Evolutionary conservation across 345 rosid genomes (phyloP).

Genomic region (Syzygium oleosum): DNA sequence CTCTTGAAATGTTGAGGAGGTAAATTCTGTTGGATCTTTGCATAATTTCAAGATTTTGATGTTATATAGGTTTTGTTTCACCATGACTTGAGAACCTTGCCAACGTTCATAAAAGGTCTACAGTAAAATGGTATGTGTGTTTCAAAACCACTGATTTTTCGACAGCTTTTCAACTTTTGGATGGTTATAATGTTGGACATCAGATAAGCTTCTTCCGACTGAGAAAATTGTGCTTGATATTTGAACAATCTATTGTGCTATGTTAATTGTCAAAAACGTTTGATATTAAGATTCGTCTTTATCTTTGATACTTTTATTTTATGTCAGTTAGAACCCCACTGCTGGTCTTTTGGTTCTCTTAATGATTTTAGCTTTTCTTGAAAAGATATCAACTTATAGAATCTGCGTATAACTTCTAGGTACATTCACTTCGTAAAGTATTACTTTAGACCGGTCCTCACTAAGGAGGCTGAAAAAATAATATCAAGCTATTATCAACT

Average conservation of each 20-base stretch:
- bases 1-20: constrained; percentile 76
- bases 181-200: not conserved
- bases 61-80: not conserved
- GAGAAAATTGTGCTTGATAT: not conserved
- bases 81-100: not conserved
- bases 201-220: not conserved
- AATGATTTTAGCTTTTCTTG: not conserved
- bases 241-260: not conserved
- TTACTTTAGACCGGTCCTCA: constrained; percentile 67
- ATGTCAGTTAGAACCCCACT: not conserved
- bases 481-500: constrained; percentile 94
- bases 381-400: not conserved
- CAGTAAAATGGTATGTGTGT: not conserved
- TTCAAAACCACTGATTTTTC: not conserved
- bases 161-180: not conserved
- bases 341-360: not conserved
- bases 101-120: not conserved
- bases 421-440: constrained; percentile 77
- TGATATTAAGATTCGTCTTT: not conserved
- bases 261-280: not conserved
- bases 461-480: constrained; percentile 80
- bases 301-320: not conserved
- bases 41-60: not conserved
- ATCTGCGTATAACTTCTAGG: constrained; percentile 27
- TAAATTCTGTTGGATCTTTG: constrained; percentile 7